phyloP scores from a whole-genome alignment of 805 yeast genomes.

The Sugiyamaella floridensis region DNA sequence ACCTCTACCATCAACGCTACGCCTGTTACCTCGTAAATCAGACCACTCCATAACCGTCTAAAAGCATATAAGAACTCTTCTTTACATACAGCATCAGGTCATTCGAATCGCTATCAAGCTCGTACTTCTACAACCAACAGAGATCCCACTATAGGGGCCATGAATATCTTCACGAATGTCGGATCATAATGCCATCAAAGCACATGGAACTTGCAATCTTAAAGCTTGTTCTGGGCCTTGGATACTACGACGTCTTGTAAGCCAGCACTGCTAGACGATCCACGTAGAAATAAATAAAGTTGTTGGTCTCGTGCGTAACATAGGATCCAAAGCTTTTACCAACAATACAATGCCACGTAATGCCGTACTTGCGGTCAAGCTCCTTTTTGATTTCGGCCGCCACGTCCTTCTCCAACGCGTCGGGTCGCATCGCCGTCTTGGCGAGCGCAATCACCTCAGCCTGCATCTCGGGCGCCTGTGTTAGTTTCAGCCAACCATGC shows the following conservation, averaged over 20 bases:
- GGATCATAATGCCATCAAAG: too few relatives aligned
- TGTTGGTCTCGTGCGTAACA: slow-evolving; percentile 50
- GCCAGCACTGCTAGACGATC: slow-evolving; percentile 47
- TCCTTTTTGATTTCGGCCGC: slow-evolving; percentile 54
- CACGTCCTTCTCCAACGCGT: slow-evolving; percentile 45
- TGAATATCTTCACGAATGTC: too few relatives aligned
- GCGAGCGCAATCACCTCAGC: slow-evolving; percentile 30
- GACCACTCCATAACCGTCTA: too few relatives aligned
- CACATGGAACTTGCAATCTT: too few relatives aligned
- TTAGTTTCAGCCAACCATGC: neutral
- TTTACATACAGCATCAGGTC: too few relatives aligned
- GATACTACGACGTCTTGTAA: slow-evolving; percentile 49
- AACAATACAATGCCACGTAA: slow-evolving; percentile 59
- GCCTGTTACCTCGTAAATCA: too few relatives aligned
- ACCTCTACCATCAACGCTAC: too few relatives aligned
- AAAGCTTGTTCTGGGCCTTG: too few relatives aligned
- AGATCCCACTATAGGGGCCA: too few relatives aligned
- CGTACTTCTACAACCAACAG: too few relatives aligned
- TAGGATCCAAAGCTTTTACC: slow-evolving; percentile 56
- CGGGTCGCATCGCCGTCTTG: slow-evolving; percentile 38
- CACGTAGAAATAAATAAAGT: slow-evolving; percentile 49
- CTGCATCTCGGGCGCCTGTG: slow-evolving; percentile 23
- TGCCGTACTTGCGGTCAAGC: slow-evolving; percentile 47
- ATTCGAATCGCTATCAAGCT: too few relatives aligned
- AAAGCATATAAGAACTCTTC: too few relatives aligned